A percentile compares a stretch with the other conserved stretches of the same genome.
Evolutionary conservation across 179 eudicot genomes (phyloP).

Genomic region (Gypsophila paniculata): DNA sequence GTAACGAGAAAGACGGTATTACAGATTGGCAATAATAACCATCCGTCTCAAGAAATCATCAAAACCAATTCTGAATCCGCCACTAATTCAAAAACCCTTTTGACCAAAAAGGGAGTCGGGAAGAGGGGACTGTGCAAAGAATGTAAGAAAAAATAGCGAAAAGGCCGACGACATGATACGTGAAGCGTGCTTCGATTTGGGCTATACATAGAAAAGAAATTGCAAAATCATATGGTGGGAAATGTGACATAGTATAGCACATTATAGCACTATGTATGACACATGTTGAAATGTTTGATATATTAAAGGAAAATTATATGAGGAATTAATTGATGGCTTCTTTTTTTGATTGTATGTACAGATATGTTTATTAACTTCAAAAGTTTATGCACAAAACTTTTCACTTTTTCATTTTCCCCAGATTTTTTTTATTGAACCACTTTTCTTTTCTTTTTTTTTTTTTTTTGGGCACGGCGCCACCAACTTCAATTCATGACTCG

Average conservation of each 20-base stretch:
- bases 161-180: conserved; percentile 7
- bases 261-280: conserved; percentile 23
- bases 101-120: not conserved
- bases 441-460: too few species aligned
- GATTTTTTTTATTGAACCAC: not conserved
- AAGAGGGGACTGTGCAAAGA: conserved; percentile 24
- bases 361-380: not conserved
- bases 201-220: conserved; percentile 2
- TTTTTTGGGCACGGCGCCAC: too few species aligned
- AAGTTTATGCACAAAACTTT: conserved; percentile 10
- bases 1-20: conserved; percentile 30
- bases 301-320: not conserved
- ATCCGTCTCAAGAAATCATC: not conserved
- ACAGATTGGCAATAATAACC: not conserved
- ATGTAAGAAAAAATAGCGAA: conserved; percentile 8
- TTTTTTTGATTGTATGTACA: conserved; percentile 21
- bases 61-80: not conserved
- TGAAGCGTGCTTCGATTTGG: conserved; percentile 17
- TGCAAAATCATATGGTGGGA: conserved; percentile 10
- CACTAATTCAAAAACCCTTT: not conserved
- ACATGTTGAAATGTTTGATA: not conserved
- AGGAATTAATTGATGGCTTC: conserved; percentile 5
- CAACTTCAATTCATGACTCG: not conserved
- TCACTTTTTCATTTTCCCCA: conserved; percentile 1
- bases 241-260: conserved; percentile 22